Percentiles rank a stretch among this genome's conserved stretches.
These are phyloP conservation scores for Arabidopsis arenosa DNA, from an alignment of 345 rosid species.

Conservation along the genomic window DNA sequence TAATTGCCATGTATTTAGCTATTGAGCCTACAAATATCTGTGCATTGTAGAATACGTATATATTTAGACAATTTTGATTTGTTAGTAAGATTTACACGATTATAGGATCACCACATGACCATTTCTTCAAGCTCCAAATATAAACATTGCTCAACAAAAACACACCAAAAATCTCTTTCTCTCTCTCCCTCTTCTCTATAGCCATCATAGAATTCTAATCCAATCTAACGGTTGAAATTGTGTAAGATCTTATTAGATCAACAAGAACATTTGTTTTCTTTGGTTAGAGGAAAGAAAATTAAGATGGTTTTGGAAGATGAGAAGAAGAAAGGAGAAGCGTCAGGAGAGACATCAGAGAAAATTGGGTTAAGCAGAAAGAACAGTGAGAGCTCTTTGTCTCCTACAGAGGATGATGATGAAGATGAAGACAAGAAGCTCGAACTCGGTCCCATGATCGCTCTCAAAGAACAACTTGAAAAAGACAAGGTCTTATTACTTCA, in stretches of 20 bases:
- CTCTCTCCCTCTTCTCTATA: conserved; percentile 39
- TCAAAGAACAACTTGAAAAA: conserved; percentile 55
- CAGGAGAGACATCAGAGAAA: conserved; percentile 38
- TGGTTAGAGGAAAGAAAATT: conserved; percentile 25
- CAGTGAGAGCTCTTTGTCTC: conserved; percentile 44
- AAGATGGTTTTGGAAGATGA: conserved; percentile 45
- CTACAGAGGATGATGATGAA: conserved; percentile 47
- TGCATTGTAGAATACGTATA: conserved; percentile 31
- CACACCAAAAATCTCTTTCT: conserved; percentile 22
- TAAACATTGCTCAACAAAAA: conserved; percentile 42
- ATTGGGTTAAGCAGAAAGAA: conserved; percentile 41
- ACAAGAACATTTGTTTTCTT: conserved; percentile 21
- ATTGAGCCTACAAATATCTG: not conserved
- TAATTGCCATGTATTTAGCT: no score
- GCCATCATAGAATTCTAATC: conserved; percentile 1
- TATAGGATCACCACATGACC: conserved; percentile 85
- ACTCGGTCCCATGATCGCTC: conserved; percentile 56
- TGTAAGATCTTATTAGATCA: conserved; percentile 14
- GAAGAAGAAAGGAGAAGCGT: conserved; percentile 32
- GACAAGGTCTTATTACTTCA: conserved; percentile 45
- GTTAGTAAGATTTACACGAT: conserved; percentile 40
- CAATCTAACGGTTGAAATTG: conserved; percentile 21
- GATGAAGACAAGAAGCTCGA: conserved; percentile 45
- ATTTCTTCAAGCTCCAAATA: conserved; percentile 50
- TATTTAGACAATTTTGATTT: conserved; percentile 37